phyloP scores from a whole-genome alignment of 805 yeast genomes.

The Barnettozyma populi region DNA sequence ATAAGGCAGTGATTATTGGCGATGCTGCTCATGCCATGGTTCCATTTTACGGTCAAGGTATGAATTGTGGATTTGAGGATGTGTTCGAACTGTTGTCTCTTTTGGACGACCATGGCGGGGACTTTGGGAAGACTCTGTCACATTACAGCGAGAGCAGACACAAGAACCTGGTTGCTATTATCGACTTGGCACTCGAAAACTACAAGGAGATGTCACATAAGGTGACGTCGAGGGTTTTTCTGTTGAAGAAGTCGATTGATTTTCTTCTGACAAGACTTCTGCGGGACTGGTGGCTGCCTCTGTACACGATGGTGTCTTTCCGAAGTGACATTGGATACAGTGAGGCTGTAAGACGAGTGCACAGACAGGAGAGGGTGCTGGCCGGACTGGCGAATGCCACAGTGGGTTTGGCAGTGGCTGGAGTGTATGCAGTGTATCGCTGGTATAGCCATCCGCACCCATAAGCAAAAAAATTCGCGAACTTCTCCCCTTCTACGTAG shows the following conservation, averaged over 20 bases:
- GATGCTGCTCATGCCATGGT: constrained; percentile 98
- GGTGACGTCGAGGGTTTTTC: constrained; percentile 56
- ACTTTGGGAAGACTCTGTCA: constrained; percentile 7
- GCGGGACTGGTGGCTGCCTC: constrained; percentile 71
- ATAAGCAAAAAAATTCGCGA: neutral
- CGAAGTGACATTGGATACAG: constrained; percentile 77
- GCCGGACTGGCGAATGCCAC: neutral
- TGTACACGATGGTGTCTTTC: constrained; percentile 91
- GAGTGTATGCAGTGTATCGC: neutral
- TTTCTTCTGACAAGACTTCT: constrained; percentile 51
- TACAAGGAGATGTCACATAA: constrained; percentile 84
- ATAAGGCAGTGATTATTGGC: constrained; percentile 66
- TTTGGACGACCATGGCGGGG: constrained; percentile 10
- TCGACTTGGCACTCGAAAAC: constrained; percentile 72
- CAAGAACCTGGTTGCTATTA: constrained; percentile 67
- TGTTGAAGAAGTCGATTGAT: constrained; percentile 66
- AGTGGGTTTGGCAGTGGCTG: neutral
- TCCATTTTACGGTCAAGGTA: constrained; percentile 96
- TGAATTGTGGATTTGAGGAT: constrained; percentile 95
- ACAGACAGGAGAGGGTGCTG: constrained; percentile 52
- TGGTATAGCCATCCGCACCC: neutral
- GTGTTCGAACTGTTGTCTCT: constrained; percentile 57
- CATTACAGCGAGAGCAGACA: constrained; percentile 35
- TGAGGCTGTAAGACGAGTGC: constrained; percentile 50
- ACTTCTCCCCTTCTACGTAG: neutral